Conservation (phyloP, 371 early-diverging fungal genomes). For the Mortierella sp. region DNA sequence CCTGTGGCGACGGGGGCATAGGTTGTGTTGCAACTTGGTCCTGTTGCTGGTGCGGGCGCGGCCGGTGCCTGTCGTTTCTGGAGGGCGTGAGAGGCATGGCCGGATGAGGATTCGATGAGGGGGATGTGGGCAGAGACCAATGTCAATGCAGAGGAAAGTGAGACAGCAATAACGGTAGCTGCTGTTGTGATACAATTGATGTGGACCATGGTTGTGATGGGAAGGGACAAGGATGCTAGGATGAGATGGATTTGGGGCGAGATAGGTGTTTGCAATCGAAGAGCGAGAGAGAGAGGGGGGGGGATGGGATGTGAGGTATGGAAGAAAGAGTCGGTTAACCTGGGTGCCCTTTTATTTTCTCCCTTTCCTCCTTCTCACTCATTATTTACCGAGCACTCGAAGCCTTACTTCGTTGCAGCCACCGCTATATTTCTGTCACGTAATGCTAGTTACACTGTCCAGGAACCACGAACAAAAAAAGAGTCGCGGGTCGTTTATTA, state of each 20-base stretch:
- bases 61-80: constrained; percentile 1
- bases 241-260: not conserved
- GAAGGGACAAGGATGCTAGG: not conserved
- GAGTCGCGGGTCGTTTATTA: too few species aligned
- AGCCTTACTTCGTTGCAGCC: too few species aligned
- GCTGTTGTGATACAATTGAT: constrained; percentile 12
- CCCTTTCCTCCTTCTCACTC: too few species aligned
- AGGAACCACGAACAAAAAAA: too few species aligned
- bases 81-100: constrained; percentile 5
- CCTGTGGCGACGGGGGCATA: constrained; percentile 18
- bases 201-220: constrained; percentile 10
- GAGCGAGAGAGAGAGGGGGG: too few species aligned
- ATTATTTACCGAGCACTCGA: too few species aligned
- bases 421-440: too few species aligned
- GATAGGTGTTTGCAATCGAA: too few species aligned
- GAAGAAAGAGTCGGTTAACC: too few species aligned
- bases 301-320: too few species aligned
- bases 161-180: constrained; percentile 14
- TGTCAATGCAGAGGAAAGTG: constrained; percentile 13
- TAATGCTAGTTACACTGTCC: too few species aligned
- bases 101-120: not conserved
- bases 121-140: not conserved
- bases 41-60: constrained; percentile 12
- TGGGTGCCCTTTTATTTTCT: too few species aligned
- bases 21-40: constrained; percentile 11